Percentiles rank a stretch among this genome's conserved stretches.
Conservation (phyloP, 2,329 filamentous ascomycete genomes). For the Diaporthe australafricana region DNA sequence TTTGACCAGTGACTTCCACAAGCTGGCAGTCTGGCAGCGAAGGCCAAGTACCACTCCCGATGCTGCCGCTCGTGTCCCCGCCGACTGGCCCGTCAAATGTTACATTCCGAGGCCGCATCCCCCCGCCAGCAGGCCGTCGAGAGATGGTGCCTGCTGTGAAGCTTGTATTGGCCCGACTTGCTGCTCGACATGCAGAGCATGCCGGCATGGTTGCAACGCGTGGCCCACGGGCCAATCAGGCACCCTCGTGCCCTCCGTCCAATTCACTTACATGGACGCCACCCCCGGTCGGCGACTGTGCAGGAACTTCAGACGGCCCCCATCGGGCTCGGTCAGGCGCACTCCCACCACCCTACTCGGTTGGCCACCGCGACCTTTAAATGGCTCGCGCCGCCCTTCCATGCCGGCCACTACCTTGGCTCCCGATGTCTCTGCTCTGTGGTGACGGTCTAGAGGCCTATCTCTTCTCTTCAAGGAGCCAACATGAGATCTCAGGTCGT, state of each 20-base stretch:
- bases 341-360: slow-evolving; percentile 4
- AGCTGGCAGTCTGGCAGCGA: neutral
- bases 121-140: neutral
- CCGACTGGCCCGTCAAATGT: too few relatives aligned
- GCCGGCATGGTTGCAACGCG: slow-evolving; percentile 19
- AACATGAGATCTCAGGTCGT: slow-evolving; percentile 33
- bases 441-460: neutral
- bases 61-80: too few relatives aligned
- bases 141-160: neutral
- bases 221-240: slow-evolving; percentile 27
- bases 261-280: neutral
- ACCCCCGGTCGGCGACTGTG: neutral
- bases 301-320: neutral
- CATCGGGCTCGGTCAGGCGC: neutral
- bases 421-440: neutral
- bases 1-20: neutral
- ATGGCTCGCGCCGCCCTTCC: slow-evolving; percentile 4
- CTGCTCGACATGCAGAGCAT: neutral
- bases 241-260: slow-evolving; percentile 13
- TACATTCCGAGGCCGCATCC: neutral
- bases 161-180: slow-evolving; percentile 15
- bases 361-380: slow-evolving; percentile 11
- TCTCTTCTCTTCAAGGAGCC: slow-evolving; percentile 3
- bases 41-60: too few relatives aligned
- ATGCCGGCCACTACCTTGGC: neutral